Conservation (phyloP, 2,329 filamentous ascomycete genomes). For the Pseudopithomyces chartarum region DNA sequence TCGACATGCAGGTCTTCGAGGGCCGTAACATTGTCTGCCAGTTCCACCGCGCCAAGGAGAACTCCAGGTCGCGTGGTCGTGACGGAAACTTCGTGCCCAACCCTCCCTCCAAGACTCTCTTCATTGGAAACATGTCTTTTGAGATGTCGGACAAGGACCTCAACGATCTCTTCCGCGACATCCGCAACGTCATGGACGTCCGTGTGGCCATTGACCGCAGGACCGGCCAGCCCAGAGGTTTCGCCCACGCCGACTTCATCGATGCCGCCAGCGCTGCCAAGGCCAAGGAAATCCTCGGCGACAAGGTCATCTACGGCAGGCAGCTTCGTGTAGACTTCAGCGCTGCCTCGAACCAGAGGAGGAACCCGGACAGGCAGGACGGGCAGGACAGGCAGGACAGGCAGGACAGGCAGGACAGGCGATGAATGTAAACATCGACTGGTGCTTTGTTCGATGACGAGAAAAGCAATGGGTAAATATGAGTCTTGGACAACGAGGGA, state of each 20-base stretch:
- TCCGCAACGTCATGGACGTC: conserved; percentile 74
- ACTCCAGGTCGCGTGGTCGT: conserved; percentile 11
- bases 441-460: not conserved
- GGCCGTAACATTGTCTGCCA: conserved; percentile 69
- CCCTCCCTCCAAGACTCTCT: conserved; percentile 69
- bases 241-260: conserved; percentile 81
- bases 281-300: conserved; percentile 62
- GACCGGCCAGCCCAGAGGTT: conserved; percentile 81
- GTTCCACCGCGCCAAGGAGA: conserved; percentile 51
- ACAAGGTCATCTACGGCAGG: conserved; percentile 68
- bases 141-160: conserved; percentile 85
- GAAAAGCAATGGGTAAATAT: not conserved
- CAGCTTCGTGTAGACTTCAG: conserved; percentile 70
- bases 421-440: not conserved
- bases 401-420: not conserved
- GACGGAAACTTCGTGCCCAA: conserved; percentile 27
- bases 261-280: conserved; percentile 67
- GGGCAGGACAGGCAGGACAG: not conserved
- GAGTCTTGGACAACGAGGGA: conserved; percentile 6
- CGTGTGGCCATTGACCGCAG: conserved; percentile 81
- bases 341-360: conserved; percentile 18
- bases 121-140: conserved; percentile 84
- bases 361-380: conserved; percentile 10
- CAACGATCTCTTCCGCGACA: conserved; percentile 73
- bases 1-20: conserved; percentile 65